Evolutionary conservation across 208 protist species (phyloP).

Genomic region (Leishmania gerbilli): DNA sequence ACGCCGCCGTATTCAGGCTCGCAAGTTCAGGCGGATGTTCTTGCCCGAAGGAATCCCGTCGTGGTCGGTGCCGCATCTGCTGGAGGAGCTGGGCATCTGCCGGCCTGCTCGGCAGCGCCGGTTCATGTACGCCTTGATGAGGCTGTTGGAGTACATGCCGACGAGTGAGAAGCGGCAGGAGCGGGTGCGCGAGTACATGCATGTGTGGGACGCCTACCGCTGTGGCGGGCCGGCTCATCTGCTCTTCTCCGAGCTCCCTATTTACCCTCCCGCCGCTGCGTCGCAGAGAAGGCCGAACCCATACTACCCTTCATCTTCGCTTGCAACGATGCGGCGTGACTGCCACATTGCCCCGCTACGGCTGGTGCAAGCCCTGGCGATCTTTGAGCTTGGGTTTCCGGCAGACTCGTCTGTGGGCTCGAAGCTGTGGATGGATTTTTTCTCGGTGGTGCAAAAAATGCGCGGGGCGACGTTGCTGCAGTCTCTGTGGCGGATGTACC

Average conservation of each 20-base stretch:
- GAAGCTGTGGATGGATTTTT: slow-evolving; percentile 81
- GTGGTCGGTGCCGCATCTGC: slow-evolving; percentile 72
- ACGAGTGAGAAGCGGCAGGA: slow-evolving; percentile 51
- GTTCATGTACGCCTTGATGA: slow-evolving; percentile 67
- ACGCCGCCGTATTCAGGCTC: slow-evolving; percentile 48
- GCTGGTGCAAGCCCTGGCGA: slow-evolving; percentile 67
- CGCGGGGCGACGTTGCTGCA: slow-evolving; percentile 77
- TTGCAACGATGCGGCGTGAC: slow-evolving; percentile 10
- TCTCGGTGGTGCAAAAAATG: slow-evolving; percentile 68
- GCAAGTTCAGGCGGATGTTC: slow-evolving; percentile 72
- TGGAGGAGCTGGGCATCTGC: slow-evolving; percentile 77
- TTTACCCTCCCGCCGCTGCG: slow-evolving; percentile 40
- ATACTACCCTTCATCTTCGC: slow-evolving; percentile 9
- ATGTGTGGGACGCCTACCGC: slow-evolving; percentile 62
- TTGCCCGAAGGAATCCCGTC: slow-evolving; percentile 57
- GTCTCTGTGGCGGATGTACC: slow-evolving; percentile 85
- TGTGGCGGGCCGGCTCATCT: slow-evolving; percentile 56
- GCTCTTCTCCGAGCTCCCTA: slow-evolving; percentile 49
- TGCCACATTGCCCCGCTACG: slow-evolving; percentile 62
- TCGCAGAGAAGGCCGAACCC: slow-evolving; percentile 20
- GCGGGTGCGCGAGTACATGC: slow-evolving; percentile 64
- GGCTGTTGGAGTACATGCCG: slow-evolving; percentile 70
- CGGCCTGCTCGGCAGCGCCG: slow-evolving; percentile 65
- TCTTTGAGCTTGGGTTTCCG: slow-evolving; percentile 75
- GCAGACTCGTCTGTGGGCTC: slow-evolving; percentile 74